Percentiles rank a stretch among this genome's conserved stretches.
Conservation (phyloP, 2,329 filamentous ascomycete species). For the Pseudohalonectria lignicola region DNA sequence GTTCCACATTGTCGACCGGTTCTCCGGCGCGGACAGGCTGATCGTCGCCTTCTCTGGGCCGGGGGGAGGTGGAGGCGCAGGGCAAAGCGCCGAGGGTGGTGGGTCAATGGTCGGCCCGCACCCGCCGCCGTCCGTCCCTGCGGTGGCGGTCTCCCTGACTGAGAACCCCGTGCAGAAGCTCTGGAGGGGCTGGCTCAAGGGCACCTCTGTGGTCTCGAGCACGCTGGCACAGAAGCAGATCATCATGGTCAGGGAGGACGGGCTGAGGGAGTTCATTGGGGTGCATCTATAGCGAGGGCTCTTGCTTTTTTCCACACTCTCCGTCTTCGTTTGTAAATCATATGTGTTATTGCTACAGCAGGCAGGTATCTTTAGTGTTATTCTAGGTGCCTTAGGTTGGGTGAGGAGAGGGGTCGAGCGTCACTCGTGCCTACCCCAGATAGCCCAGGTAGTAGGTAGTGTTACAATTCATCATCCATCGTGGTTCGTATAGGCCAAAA, state of each 20-base stretch:
- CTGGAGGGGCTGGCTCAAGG: conserved; percentile 33
- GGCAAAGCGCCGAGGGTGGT: conserved; percentile 9
- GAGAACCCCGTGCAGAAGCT: conserved; percentile 34
- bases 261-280: conserved; percentile 22
- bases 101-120: conserved; percentile 21
- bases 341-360: too few relatives aligned
- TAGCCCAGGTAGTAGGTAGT: too few relatives aligned
- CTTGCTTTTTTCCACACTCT: too few relatives aligned
- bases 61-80: too few relatives aligned
- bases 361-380: too few relatives aligned
- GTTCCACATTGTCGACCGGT: conserved; percentile 36
- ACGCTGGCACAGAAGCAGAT: conserved; percentile 30
- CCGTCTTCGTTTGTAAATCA: too few relatives aligned
- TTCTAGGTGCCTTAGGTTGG: too few relatives aligned
- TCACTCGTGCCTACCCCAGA: too few relatives aligned
- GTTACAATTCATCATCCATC: too few relatives aligned
- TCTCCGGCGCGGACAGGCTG: conserved; percentile 22
- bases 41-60: conserved; percentile 30
- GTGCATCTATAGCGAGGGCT: conserved; percentile 2
- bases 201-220: conserved; percentile 25
- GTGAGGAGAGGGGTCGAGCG: too few relatives aligned
- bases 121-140: conserved; percentile 18
- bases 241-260: conserved; percentile 29
- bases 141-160: too few relatives aligned
- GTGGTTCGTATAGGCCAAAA: too few relatives aligned